Evolutionary conservation across 2,329 filamentous ascomycete species (phyloP).

Genomic region (Penicillium brevicompactum): DNA sequence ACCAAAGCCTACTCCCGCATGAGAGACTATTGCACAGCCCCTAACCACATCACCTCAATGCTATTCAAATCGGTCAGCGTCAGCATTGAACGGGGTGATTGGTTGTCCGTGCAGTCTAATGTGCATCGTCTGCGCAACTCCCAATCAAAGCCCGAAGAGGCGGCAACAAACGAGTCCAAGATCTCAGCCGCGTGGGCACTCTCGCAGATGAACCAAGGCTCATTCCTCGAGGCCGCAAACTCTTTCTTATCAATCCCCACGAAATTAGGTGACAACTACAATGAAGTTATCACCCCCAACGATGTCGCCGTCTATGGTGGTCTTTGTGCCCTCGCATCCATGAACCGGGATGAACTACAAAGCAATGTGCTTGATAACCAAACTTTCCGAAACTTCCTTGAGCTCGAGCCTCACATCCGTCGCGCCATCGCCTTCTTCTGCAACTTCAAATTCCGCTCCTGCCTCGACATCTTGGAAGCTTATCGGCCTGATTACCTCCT

Average conservation of each 20-base stretch:
- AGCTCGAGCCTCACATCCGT: slow-evolving; percentile 90
- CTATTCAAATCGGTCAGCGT: slow-evolving; percentile 76
- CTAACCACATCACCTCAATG: slow-evolving; percentile 81
- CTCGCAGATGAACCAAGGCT: slow-evolving; percentile 58
- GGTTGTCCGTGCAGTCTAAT: slow-evolving; percentile 67
- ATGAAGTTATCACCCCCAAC: slow-evolving; percentile 75
- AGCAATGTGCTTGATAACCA: slow-evolving; percentile 74
- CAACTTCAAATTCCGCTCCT: slow-evolving; percentile 83
- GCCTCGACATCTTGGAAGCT: slow-evolving; percentile 77
- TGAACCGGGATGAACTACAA: slow-evolving; percentile 78
- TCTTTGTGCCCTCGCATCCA: slow-evolving; percentile 84
- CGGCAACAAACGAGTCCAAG: slow-evolving; percentile 63
- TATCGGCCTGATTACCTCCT: slow-evolving; percentile 87
- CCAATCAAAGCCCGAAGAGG: slow-evolving; percentile 59
- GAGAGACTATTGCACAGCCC: slow-evolving; percentile 84
- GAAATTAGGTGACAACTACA: slow-evolving; percentile 61
- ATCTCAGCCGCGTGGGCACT: slow-evolving; percentile 65
- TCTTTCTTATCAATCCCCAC: slow-evolving; percentile 69
- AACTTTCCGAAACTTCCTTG: slow-evolving; percentile 82
- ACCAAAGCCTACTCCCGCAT: slow-evolving; percentile 80
- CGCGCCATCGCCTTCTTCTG: slow-evolving; percentile 89
- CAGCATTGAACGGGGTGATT: slow-evolving; percentile 75
- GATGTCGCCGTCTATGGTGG: slow-evolving; percentile 88
- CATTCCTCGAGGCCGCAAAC: slow-evolving; percentile 68
- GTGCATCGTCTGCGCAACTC: slow-evolving; percentile 59